Evolutionary conservation across 2,329 filamentous ascomycete species (phyloP).

Genomic region (Colletotrichum ledebouriae): DNA sequence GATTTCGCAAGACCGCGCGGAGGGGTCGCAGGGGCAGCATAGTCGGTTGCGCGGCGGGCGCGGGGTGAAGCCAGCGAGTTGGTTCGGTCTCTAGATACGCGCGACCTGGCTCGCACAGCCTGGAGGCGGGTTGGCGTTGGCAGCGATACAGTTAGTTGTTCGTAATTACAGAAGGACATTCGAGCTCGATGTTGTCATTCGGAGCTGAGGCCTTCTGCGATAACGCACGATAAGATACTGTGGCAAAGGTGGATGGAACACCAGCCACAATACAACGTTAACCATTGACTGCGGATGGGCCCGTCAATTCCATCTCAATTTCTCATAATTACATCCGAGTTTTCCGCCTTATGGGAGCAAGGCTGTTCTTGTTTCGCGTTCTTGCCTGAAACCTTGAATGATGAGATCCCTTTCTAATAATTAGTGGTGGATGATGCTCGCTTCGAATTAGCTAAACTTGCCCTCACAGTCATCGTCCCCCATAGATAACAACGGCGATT

Average conservation of each 20-base stretch:
- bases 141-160: too few relatives aligned
- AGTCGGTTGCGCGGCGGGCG: constrained; percentile 20
- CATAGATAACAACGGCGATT: too few relatives aligned
- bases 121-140: background rate
- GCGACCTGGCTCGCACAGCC: background rate
- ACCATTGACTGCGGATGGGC: too few relatives aligned
- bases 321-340: too few relatives aligned
- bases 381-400: too few relatives aligned
- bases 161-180: background rate
- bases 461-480: too few relatives aligned
- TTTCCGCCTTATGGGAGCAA: too few relatives aligned
- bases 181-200: constrained; percentile 31
- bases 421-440: too few relatives aligned
- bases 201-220: constrained; percentile 18
- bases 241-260: background rate
- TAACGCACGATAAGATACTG: constrained; percentile 33
- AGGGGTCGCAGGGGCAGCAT: constrained; percentile 43
- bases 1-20: constrained; percentile 43
- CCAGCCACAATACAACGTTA: constrained; percentile 18
- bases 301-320: too few relatives aligned
- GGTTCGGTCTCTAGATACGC: background rate
- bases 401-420: too few relatives aligned
- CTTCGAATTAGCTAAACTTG: too few relatives aligned
- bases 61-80: background rate
- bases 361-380: too few relatives aligned